Evolutionary conservation across 75 land plant genomes (phyloP), one percentile per base, ranked within the genome.

Genomic region (Pinus taeda): DNA sequence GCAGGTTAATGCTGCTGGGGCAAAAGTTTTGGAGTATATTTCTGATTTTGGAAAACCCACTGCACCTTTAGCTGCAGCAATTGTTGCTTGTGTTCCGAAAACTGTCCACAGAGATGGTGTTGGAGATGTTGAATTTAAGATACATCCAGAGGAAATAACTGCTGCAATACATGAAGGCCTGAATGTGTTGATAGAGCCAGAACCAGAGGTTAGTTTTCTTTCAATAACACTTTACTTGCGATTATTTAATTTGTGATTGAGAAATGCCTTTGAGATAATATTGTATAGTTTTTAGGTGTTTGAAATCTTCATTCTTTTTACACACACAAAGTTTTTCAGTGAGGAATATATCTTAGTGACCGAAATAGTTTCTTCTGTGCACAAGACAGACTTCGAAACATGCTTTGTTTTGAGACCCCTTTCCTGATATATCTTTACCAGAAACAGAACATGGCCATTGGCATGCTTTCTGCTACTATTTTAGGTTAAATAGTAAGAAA

Each of bases 11-110:
- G 73, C 86, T 45, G 75, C 85, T 67, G 96, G 93, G 77, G 95
- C 97, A 26, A 60, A 88, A 49, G 89, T 97, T 73, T 64, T 97
- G 74, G 96, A 93, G 78, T 97, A 91, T 74, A 83, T 97, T 21
- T 79, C 96, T 78, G 92, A 95, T 74, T 93, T 83, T 89, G 99
- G 99, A 45, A 84, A 89, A 57, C 83, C 94, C 45, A 77, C 76
- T 80, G 96, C 99, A 58, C 94, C 99, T 45, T 73, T 82, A 77
- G 91, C 99, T 76, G 91, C 99, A 33, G 98, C 99, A 33, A 95
- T 95, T 62, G 99, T 97, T 78, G 99, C 96, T 14, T 97, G 99
- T 88, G 93, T 97, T 70, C 99, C 99, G 36, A 97, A 84, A 65
- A 88, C 90, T 70, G 82, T 95, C 33, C 99, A 97, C 71, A 71